Percentiles rank a stretch among this genome's conserved stretches.
These are phyloP conservation scores for Ceratobasidium sp. DNA, from an alignment of 1,284 basidiomycete genomes.

Conservation along the genomic window DNA sequence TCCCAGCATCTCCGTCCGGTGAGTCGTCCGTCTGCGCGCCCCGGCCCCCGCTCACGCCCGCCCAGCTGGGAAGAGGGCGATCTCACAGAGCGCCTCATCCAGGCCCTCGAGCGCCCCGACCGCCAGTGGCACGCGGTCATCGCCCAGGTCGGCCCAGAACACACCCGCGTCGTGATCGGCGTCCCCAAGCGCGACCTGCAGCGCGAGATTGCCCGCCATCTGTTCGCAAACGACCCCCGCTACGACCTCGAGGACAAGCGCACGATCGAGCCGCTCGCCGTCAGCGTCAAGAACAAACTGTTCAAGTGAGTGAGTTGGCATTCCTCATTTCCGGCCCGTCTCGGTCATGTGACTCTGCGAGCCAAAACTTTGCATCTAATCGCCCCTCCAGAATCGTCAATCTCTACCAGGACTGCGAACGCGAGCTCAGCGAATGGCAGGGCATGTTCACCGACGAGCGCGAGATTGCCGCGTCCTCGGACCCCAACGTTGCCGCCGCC, in stretches of 20 bases:
- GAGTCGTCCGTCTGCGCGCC: neutral
- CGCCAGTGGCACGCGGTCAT: slow-evolving; percentile 49
- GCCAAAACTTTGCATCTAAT: slow-evolving; percentile 41
- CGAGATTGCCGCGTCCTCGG: slow-evolving; percentile 46
- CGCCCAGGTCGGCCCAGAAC: slow-evolving; percentile 45
- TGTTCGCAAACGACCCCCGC: slow-evolving; percentile 48
- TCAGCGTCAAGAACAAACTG: slow-evolving; percentile 49
- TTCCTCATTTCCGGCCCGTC: slow-evolving; percentile 29
- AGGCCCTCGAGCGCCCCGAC: slow-evolving; percentile 47
- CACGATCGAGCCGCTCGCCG: slow-evolving; percentile 49
- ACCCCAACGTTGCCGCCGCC: slow-evolving; percentile 44
- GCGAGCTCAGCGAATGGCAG: slow-evolving; percentile 47
- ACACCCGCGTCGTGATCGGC: slow-evolving; percentile 47
- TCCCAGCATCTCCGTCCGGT: slow-evolving; percentile 49
- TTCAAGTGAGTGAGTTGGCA: slow-evolving; percentile 47
- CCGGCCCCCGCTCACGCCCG: neutral
- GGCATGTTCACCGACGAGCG: slow-evolving; percentile 46
- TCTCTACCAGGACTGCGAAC: slow-evolving; percentile 48
- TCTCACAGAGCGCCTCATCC: slow-evolving; percentile 49
- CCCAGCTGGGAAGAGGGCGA: slow-evolving; percentile 50
- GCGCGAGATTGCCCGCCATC: slow-evolving; percentile 49
- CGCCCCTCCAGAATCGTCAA: slow-evolving; percentile 46
- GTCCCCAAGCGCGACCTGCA: slow-evolving; percentile 51
- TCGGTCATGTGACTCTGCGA: slow-evolving; percentile 35
- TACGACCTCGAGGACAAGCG: slow-evolving; percentile 49